Evolutionary conservation across 1,139 yeast species (phyloP).

Genomic region (Candida frijolesensis): DNA sequence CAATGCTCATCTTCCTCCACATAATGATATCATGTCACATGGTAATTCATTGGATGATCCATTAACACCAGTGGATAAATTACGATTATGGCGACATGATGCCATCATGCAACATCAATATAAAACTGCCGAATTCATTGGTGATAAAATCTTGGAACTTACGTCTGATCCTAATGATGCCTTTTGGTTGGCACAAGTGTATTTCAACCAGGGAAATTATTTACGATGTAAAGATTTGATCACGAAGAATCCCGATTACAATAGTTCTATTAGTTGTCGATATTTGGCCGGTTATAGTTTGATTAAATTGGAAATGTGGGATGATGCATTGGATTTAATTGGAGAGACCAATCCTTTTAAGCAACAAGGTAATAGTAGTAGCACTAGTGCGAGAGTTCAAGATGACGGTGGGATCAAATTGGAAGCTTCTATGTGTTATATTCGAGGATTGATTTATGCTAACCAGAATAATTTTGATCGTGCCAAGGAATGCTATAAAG

Average conservation of each 20-base stretch:
- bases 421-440: conserved; percentile 84
- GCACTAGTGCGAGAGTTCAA: neutral
- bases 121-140: conserved; percentile 86
- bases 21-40: neutral
- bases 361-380: conserved; percentile 14
- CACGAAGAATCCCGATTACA: conserved; percentile 42
- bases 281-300: conserved; percentile 81
- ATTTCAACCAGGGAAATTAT: conserved; percentile 73
- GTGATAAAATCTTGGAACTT: conserved; percentile 80
- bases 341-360: conserved; percentile 82
- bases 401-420: conserved; percentile 78
- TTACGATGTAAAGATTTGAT: conserved; percentile 74
- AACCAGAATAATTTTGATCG: conserved; percentile 81
- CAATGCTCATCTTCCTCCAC: conserved; percentile 15
- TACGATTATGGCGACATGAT: conserved; percentile 92
- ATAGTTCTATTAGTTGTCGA: conserved; percentile 67
- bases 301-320: conserved; percentile 75
- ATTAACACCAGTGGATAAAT: conserved; percentile 79
- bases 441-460: conserved; percentile 83
- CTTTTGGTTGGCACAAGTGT: conserved; percentile 93
- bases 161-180: conserved; percentile 91
- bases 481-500: conserved; percentile 87
- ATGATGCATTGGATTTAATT: conserved; percentile 83
- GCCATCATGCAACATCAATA: conserved; percentile 93
- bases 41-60: conserved; percentile 12